phyloP scores from a whole-genome alignment of 2,329 filamentous ascomycete species.

The Xylaria sp. region DNA sequence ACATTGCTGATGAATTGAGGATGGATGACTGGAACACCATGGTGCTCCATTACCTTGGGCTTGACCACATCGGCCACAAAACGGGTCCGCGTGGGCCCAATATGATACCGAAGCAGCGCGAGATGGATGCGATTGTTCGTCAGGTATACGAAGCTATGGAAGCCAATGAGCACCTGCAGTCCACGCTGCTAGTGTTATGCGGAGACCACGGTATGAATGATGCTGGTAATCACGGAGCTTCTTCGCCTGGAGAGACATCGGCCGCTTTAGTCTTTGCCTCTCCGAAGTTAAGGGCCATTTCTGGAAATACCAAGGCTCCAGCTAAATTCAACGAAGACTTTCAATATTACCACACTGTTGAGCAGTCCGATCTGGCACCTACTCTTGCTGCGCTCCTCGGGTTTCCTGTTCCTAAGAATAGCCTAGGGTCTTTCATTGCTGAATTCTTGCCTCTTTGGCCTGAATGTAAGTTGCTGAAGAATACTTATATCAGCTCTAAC shows the following conservation, averaged over 20 bases:
- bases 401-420: slow-evolving; percentile 89
- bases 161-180: slow-evolving; percentile 74
- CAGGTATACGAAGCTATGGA: slow-evolving; percentile 82
- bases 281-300: slow-evolving; percentile 76
- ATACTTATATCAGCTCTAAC: not conserved
- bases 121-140: slow-evolving; percentile 89
- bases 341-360: slow-evolving; percentile 83
- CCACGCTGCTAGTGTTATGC: slow-evolving; percentile 84
- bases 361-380: slow-evolving; percentile 93
- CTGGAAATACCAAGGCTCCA: slow-evolving; percentile 61
- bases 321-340: slow-evolving; percentile 74
- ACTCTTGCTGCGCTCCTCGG: slow-evolving; percentile 88
- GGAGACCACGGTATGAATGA: slow-evolving; percentile 99
- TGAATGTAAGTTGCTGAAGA: slow-evolving; percentile 58
- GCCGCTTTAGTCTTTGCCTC: slow-evolving; percentile 92
- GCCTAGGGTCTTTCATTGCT: slow-evolving; percentile 84
- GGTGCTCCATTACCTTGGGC: slow-evolving; percentile 93
- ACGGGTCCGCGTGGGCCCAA: slow-evolving; percentile 87
- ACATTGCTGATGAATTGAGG: slow-evolving; percentile 80
- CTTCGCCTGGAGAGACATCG: slow-evolving; percentile 92
- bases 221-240: slow-evolving; percentile 95
- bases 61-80: slow-evolving; percentile 98
- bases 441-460: slow-evolving; percentile 84
- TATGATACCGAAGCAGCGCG: slow-evolving; percentile 91
- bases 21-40: slow-evolving; percentile 90